A percentile compares a stretch with the other conserved stretches of the same genome.
phyloP scores from a whole-genome alignment of 2,329 filamentous ascomycete genomes.

The Penicillium sp. region DNA sequence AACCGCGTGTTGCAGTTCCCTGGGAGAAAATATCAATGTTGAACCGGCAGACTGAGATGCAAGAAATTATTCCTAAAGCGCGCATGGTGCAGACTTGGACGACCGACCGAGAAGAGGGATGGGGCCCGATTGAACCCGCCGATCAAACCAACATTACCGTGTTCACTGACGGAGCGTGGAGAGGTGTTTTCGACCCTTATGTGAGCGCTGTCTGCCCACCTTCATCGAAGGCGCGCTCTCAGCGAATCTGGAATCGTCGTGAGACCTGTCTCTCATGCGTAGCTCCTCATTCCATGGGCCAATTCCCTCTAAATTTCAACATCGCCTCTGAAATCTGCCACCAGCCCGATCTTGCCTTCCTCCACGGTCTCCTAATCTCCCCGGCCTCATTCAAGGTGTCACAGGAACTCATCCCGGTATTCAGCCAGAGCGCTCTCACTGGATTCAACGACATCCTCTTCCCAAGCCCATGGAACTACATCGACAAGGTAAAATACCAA shows the following conservation, averaged over 20 bases:
- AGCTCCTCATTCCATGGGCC: conserved; percentile 63
- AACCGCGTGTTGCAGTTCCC: conserved; percentile 57
- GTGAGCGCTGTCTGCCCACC: conserved; percentile 61
- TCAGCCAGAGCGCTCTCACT: conserved; percentile 70
- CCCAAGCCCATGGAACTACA: conserved; percentile 63
- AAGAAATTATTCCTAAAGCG: conserved; percentile 20
- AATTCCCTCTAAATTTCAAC: conserved; percentile 67
- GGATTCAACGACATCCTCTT: conserved; percentile 77
- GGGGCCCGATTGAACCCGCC: conserved; percentile 40
- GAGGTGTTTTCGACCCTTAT: conserved; percentile 42
- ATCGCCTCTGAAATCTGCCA: conserved; percentile 67
- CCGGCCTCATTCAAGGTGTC: conserved; percentile 63
- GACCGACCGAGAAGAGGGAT: conserved; percentile 36
- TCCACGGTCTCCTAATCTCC: conserved; percentile 72
- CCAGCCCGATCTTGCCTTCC: conserved; percentile 71
- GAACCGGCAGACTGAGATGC: conserved; percentile 30
- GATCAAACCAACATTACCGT: conserved; percentile 35
- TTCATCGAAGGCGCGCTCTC: conserved; percentile 59
- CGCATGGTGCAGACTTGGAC: conserved; percentile 38
- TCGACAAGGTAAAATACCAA: conserved; percentile 56
- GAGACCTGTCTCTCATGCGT: conserved; percentile 65
- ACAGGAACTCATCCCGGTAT: conserved; percentile 68
- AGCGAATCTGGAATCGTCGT: conserved; percentile 63
- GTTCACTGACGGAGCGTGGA: conserved; percentile 45
- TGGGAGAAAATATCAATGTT: conserved; percentile 45